Conservation (phyloP, 2,329 filamentous ascomycete species). For the Exserohilum turcica region DNA sequence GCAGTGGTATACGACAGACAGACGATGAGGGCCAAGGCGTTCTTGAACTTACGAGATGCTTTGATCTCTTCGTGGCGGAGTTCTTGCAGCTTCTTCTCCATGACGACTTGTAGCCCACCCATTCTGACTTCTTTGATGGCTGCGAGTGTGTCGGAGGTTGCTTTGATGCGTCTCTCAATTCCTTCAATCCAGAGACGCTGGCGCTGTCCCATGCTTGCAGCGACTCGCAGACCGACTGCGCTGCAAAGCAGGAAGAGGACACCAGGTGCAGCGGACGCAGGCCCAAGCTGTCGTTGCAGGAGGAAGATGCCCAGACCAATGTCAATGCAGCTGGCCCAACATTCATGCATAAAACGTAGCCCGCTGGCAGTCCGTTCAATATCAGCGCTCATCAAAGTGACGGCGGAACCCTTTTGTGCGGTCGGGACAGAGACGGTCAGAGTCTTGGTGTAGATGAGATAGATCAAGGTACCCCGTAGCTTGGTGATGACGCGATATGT, state of each 20-base stretch:
- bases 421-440: constrained; percentile 2
- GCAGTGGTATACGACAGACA: neutral
- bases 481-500: constrained; percentile 1
- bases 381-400: constrained; percentile 1
- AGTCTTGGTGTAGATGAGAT: constrained; percentile 1
- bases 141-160: neutral
- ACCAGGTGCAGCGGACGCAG: neutral
- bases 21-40: constrained; percentile 1
- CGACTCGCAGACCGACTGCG: neutral
- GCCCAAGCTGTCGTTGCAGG: neutral
- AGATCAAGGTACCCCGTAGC: neutral
- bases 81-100: neutral
- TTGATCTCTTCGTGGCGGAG: constrained; percentile 2
- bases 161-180: neutral
- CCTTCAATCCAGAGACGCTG: neutral
- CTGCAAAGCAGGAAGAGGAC: constrained; percentile 1
- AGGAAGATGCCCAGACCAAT: neutral
- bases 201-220: constrained; percentile 1
- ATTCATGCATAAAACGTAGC: constrained; percentile 1
- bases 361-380: neutral
- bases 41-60: neutral
- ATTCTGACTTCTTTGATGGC: constrained; percentile 1
- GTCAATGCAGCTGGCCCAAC: constrained; percentile 1
- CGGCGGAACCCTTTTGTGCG: neutral
- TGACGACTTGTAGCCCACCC: neutral